A percentile compares a stretch with the other conserved stretches of the same genome.
Conservation (phyloP, 2,329 filamentous ascomycete species). For the Diaporthe citrichinensis region DNA sequence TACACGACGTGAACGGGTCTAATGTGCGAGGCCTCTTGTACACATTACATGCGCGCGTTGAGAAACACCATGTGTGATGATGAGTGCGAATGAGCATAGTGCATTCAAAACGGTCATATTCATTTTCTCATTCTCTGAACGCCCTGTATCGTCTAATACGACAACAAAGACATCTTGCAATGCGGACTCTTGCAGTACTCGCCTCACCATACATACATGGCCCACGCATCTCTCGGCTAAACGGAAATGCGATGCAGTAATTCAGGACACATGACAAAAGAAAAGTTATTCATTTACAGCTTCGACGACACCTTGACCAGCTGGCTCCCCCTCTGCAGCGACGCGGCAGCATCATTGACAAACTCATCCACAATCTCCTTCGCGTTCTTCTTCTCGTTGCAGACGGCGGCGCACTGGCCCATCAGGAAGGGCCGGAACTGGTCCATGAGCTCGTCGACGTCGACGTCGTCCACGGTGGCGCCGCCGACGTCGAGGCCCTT, state of each 20-base stretch:
- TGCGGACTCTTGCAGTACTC: not conserved
- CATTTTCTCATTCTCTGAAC: constrained; percentile 31
- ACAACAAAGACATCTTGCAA: constrained; percentile 27
- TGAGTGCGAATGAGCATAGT: not conserved
- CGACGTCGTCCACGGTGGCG: constrained; percentile 73
- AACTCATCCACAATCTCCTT: constrained; percentile 96
- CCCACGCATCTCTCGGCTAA: not conserved
- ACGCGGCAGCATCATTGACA: constrained; percentile 82
- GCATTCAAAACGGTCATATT: not conserved
- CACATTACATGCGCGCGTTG: not conserved
- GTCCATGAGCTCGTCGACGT: constrained; percentile 90
- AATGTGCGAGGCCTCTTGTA: not conserved
- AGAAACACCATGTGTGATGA: not conserved
- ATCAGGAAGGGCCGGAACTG: constrained; percentile 93
- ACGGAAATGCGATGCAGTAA: not conserved
- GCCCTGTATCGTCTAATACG: constrained; percentile 30
- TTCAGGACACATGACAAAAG: not conserved
- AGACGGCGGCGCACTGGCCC: constrained; percentile 96
- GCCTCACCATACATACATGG: not conserved
- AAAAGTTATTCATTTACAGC: constrained; percentile 64
- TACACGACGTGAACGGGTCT: too few relatives aligned
- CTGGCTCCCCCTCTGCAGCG: constrained; percentile 77
- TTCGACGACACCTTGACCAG: constrained; percentile 72
- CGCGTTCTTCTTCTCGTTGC: constrained; percentile 92
- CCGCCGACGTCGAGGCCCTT: constrained; percentile 75